phyloP scores from a whole-genome alignment of 768 basidiomycete genomes.

The Leucogyrophana mollusca region DNA sequence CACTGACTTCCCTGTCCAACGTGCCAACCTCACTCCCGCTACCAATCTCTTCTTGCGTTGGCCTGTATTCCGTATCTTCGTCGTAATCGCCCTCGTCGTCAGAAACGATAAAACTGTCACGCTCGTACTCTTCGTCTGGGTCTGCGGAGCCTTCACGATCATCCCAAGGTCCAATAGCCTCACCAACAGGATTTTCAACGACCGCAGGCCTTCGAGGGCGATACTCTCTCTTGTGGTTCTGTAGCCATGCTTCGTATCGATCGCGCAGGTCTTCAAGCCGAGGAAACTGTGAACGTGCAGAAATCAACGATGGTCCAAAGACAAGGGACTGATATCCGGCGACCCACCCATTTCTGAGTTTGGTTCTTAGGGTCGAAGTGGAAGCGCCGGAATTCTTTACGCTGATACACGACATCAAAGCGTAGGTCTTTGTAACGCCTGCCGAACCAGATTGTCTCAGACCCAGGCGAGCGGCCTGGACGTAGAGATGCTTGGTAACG shows the following conservation, averaged over 20 bases:
- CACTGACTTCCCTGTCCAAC: background rate
- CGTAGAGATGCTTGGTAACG: constrained; percentile 13
- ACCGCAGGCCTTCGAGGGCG: background rate
- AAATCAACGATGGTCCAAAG: too few species aligned
- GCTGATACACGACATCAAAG: constrained; percentile 11
- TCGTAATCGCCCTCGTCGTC: background rate
- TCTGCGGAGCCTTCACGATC: constrained; percentile 1
- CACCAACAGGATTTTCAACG: background rate
- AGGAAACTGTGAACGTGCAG: background rate
- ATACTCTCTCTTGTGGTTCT: background rate
- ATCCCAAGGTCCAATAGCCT: constrained; percentile 1
- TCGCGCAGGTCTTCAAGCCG: background rate
- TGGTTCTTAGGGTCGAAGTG: background rate
- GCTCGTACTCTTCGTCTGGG: background rate
- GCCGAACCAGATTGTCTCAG: constrained; percentile 19
- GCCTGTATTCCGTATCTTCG: background rate
- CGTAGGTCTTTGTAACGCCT: constrained; percentile 12
- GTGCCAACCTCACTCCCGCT: background rate
- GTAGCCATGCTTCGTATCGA: background rate
- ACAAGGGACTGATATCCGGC: background rate
- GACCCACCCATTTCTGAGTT: background rate
- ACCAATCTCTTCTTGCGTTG: background rate
- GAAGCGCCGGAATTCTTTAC: background rate
- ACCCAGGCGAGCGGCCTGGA: constrained; percentile 19
- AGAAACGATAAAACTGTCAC: background rate